Evolutionary conservation across 2,329 filamentous ascomycete genomes (phyloP), one percentile per base, ranked within the genome.

Genomic region (Alternaria burnsii): DNA sequence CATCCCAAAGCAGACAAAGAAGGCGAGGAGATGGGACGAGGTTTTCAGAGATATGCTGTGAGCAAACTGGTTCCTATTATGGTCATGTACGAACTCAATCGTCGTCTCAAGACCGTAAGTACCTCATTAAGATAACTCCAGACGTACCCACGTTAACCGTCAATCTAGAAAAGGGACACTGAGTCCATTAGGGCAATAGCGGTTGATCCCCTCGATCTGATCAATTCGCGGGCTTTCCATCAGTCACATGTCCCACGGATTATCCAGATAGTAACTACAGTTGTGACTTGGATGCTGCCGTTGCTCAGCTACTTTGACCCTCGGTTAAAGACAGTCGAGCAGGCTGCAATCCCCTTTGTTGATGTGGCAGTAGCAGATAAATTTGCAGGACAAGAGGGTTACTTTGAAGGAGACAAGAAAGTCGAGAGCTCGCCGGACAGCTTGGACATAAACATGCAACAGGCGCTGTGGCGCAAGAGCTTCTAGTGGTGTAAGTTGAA

Each of bases 21-120:
- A 3, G 55, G 54, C 0, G 76, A 83, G 18, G 71, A 76, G 22
- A 62, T 76, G 22, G 81, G 78, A 4, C 69, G 72, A 5, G 82
- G 82, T 3, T 82, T 82, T 32, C 76, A 81, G 54, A 70, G 80
- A 54, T 85, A 84, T 64, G 81, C 74, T 3, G 77, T 76, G 24
- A 78, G 79, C 1, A 84, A 83, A 63, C 63, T 81, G 14, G 80
- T 76, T 3, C 69, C 78, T 12, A 67, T 81, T 5, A 80, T 79
- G 68, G 79, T 78, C 62, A 78, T 75, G 61, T 78, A 82, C 58
- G 78, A 78, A 28, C 61, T 84, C 18, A 82, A 81, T 51, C 67
- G 68, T 32, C 56, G 69, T 4, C 55, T 80, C 20, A 54, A 75
- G 53, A 62, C 62, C 55, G 78, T 76, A 69, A 61, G 65, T 58